Evolutionary conservation across 2,329 filamentous ascomycete species (phyloP).

Genomic region (Chalaropsis ovoidea): DNA sequence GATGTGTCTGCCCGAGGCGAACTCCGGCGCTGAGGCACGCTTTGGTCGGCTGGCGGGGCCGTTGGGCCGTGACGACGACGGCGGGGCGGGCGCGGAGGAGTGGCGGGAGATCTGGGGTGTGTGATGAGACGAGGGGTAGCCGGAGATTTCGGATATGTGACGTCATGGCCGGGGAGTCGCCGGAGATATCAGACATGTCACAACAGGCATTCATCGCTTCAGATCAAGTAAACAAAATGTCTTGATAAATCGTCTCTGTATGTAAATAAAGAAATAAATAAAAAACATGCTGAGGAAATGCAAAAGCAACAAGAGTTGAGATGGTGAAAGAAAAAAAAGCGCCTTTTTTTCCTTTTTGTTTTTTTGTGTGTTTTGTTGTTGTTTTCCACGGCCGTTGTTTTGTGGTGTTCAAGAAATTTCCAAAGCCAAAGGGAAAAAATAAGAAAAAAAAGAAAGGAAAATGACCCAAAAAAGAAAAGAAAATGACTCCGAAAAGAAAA

Average conservation of each 20-base stretch:
- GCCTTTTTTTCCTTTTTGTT: not conserved
- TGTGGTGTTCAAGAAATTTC: slow-evolving; percentile 1
- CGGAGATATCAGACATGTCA: too few relatives aligned
- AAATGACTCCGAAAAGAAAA: slow-evolving; percentile 14
- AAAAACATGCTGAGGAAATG: not conserved
- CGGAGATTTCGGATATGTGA: slow-evolving; percentile 50
- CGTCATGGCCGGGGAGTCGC: too few relatives aligned
- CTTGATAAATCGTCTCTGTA: slow-evolving; percentile 1
- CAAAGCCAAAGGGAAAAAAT: slow-evolving; percentile 8
- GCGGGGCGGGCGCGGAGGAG: slow-evolving; percentile 42
- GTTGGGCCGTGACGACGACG: slow-evolving; percentile 44
- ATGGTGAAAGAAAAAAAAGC: not conserved
- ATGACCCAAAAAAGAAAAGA: not conserved
- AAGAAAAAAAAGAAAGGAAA: not conserved
- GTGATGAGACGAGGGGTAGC: slow-evolving; percentile 46
- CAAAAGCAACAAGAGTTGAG: slow-evolving; percentile 23
- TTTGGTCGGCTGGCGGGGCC: slow-evolving; percentile 56
- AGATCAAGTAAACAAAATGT: not conserved
- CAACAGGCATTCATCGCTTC: not conserved
- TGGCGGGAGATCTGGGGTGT: slow-evolving; percentile 59
- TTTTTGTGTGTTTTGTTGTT: not conserved
- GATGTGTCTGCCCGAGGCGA: slow-evolving; percentile 73
- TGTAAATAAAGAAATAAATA: not conserved
- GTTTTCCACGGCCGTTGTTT: slow-evolving; percentile 18
- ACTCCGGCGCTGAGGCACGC: slow-evolving; percentile 49